Base-by-base conservation (phyloP, 805 yeast species). In the Schwanniomyces sp. region DNA sequence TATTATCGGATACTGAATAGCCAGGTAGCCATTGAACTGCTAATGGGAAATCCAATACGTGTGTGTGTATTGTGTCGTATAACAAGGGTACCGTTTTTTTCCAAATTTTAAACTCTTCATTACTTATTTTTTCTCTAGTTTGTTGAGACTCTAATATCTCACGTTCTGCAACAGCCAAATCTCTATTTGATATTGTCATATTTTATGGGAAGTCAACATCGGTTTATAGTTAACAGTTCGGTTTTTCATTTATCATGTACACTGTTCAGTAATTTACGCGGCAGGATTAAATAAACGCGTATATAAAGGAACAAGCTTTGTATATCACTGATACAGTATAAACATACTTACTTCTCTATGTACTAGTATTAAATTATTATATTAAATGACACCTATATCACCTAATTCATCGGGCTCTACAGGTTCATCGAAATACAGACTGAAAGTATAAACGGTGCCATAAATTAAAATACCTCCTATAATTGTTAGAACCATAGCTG, bases 401-500 rank as follows among this genome's bases (percentile, higher is more conserved):
- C 42, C 55, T 14, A 51, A 57, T 9, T 61, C 74, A 7, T 56
- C 64, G 10, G 52, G 55, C 14, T 69, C 69, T 4, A 60, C 67
- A 1, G 50, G 46, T 12, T 58, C 65, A 49, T 81, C 83, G 74
- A 92, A 92, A 59, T 88, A 89, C 62, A 84, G 74, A 4, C 88
- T 84, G 63, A 92, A 92, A 7, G 88, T 81, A 43, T 88, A 86
- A 28, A 92, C 90, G 6, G 97, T 86, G 5, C 84, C 79, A 67
- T 87, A 91, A 40, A 92, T 88, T 50, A 91, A 76, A 16, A 77
- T 52, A n/a, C 98, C 98, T 12, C 98, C 99, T 10, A 75, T 47
- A 28, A 88, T 78, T 41, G 96, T 86, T 84, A 92, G 84, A 16
- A 80, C 55, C 67, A 84, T 80, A 17, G 97, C 96, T 5, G 82